Evolutionary conservation across 306 rosid genomes (phyloP), one percentile per base, ranked within the genome.

Genomic region (Vigna unguiculata): DNA sequence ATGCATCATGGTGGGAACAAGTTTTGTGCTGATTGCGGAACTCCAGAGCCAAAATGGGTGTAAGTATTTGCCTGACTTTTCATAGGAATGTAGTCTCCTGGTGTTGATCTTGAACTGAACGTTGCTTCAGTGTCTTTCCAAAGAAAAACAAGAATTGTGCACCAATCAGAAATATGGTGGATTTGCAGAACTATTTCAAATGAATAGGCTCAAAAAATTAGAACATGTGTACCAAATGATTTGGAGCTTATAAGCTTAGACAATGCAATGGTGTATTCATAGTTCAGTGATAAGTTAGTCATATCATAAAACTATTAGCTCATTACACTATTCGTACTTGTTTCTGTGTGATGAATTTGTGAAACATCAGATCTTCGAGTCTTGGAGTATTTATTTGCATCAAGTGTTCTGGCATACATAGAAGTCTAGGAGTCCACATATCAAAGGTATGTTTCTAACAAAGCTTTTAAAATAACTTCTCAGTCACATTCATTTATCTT

Each of bases 11-110:
- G 83, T 14, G 87, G 88, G 30, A 95, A 95, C 80, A 82, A 47
- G 71, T 62, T 34, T 48, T 95, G 98, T 20, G 97, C 98, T 64
- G 98, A 95, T 79, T 95, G 98, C 76, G 97, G 93, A 67, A 78
- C 97, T 74, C 91, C 91, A 21, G 96, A 90, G 53, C 98, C 98
- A 47, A 92, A 89, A 92, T 95, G 98, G 98, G 96, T 89, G 98
- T 92, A 90, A 87, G 96, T 83, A 24, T 82, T 76, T 13, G 36
- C 32, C 66, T 76, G 6, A 1, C 2, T 69, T 30, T 49, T 53
- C 11, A 12, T 4, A 14, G 7, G 67, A 75, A 32, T 38, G 51
- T 32, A 46, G 55, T 21, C 34, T 62, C 48, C 57, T 53, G 11
- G 57, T 19, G 54, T 34, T 2, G 68, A 48, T 75, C 68, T 54